Conservation (phyloP, 2,329 filamentous ascomycete species). For the Daldinia sp. region DNA sequence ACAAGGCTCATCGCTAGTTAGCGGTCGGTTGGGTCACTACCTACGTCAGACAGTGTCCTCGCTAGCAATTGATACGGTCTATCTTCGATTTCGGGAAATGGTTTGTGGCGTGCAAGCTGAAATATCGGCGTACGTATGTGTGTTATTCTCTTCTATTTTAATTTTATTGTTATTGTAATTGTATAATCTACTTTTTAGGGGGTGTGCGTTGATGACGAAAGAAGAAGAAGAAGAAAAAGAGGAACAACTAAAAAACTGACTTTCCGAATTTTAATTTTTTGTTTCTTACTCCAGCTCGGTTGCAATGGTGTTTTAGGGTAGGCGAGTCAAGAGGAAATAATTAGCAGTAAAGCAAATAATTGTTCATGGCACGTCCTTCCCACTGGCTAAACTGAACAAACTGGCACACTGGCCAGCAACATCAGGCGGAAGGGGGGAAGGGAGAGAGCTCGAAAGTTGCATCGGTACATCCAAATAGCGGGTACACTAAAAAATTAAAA, state of each 20-base stretch:
- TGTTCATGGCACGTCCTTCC: slow-evolving; percentile 22
- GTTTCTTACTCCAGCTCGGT: neutral
- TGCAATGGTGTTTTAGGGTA: neutral
- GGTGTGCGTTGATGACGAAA: no score
- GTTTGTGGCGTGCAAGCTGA: slow-evolving; percentile 24
- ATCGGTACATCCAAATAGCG: slow-evolving; percentile 30
- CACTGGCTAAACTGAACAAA: slow-evolving; percentile 35
- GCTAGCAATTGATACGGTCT: slow-evolving; percentile 26
- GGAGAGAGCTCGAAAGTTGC: slow-evolving; percentile 26
- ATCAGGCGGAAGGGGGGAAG: slow-evolving; percentile 26
- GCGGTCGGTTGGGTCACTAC: slow-evolving; percentile 33
- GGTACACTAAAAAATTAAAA: slow-evolving; percentile 34
- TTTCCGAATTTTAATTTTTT: neutral
- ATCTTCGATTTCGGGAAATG: slow-evolving; percentile 25
- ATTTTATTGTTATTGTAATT: no score
- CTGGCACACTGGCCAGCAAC: no score
- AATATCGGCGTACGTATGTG: slow-evolving; percentile 2
- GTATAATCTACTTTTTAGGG: no score
- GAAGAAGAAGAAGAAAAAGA: no score
- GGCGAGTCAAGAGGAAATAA: slow-evolving; percentile 1
- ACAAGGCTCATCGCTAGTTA: slow-evolving; percentile 38
- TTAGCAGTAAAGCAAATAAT: slow-evolving; percentile 21
- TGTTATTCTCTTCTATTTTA: no score
- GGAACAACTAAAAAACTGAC: neutral
- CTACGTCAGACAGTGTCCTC: slow-evolving; percentile 40